Evolutionary conservation across 345 rosid species (phyloP).

Genomic region (Bruguiera sexangula): DNA sequence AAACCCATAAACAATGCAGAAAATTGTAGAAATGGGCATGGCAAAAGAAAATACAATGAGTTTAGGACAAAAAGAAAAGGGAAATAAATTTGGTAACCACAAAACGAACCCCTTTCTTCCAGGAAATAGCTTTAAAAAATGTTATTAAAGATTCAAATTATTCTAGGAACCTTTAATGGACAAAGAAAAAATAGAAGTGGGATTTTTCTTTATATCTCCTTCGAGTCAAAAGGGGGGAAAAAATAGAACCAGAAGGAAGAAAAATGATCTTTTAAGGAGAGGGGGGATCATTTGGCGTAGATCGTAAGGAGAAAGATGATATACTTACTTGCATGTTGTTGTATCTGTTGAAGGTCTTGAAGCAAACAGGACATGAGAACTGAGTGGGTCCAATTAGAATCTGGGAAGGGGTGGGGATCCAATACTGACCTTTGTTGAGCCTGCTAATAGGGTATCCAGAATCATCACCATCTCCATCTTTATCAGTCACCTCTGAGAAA

Average conservation of each 20-base stretch:
- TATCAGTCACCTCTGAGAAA: conserved; percentile 33
- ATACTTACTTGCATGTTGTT: conserved; percentile 90
- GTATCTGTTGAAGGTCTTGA: conserved; percentile 93
- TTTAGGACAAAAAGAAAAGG: not conserved
- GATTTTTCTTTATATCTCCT: not conserved
- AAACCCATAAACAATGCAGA: conserved; percentile 27
- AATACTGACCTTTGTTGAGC: conserved; percentile 89
- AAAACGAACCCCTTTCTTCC: not conserved
- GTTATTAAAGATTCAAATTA: not conserved
- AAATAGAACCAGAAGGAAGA: not conserved
- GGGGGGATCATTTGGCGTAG: not conserved
- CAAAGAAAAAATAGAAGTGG: not conserved
- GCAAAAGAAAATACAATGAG: not conserved
- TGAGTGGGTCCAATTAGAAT: conserved; percentile 97
- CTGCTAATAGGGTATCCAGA: conserved; percentile 53
- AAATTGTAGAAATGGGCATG: not conserved
- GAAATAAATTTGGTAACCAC: not conserved
- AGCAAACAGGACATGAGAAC: conserved; percentile 97
- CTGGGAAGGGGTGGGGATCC: conserved; percentile 99
- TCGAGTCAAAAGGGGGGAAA: not conserved
- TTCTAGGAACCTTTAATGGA: conserved; percentile 13
- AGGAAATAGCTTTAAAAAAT: conserved; percentile 5
- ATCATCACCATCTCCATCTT: conserved; percentile 50
- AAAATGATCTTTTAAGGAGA: not conserved
- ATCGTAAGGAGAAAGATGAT: not conserved